Evolutionary conservation across 2,329 filamentous ascomycete genomes (phyloP).

Genomic region (Hysterium pulicare): DNA sequence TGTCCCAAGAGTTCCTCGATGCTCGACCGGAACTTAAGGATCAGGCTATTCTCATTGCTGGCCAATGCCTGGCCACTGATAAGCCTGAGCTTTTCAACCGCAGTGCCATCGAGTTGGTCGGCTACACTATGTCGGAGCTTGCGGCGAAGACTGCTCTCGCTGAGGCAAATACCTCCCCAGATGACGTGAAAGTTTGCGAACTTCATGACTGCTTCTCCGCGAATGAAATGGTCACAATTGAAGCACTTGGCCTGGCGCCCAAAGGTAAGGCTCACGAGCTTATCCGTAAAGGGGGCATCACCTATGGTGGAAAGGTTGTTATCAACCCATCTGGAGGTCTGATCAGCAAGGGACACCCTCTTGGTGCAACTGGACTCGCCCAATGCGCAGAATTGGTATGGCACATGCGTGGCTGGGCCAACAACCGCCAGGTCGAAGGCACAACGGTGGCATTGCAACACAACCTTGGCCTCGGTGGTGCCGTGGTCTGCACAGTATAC

Average conservation of each 20-base stretch:
- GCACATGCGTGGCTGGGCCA: slow-evolving; percentile 94
- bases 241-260: slow-evolving; percentile 74
- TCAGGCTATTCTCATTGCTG: slow-evolving; percentile 85
- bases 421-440: slow-evolving; percentile 70
- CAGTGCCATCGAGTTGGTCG: slow-evolving; percentile 83
- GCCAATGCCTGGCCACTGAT: slow-evolving; percentile 85
- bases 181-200: slow-evolving; percentile 80
- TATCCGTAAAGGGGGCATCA: slow-evolving; percentile 83
- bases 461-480: slow-evolving; percentile 88
- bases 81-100: slow-evolving; percentile 72
- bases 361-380: slow-evolving; percentile 90
- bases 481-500: slow-evolving; percentile 87
- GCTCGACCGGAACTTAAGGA: slow-evolving; percentile 75
- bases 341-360: slow-evolving; percentile 93
- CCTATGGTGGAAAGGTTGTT: slow-evolving; percentile 77
- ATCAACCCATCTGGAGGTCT: slow-evolving; percentile 93
- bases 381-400: slow-evolving; percentile 94
- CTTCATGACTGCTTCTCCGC: slow-evolving; percentile 96
- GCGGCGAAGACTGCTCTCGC: slow-evolving; percentile 68
- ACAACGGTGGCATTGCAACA: slow-evolving; percentile 81
- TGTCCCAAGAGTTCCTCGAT: slow-evolving; percentile 85
- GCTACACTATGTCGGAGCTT: slow-evolving; percentile 75
- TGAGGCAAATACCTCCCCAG: slow-evolving; percentile 65
- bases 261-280: slow-evolving; percentile 88
- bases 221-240: slow-evolving; percentile 88